Evolutionary conservation across 2,329 filamentous ascomycete species (phyloP).

Genomic region (Gnomoniopsis sp.): DNA sequence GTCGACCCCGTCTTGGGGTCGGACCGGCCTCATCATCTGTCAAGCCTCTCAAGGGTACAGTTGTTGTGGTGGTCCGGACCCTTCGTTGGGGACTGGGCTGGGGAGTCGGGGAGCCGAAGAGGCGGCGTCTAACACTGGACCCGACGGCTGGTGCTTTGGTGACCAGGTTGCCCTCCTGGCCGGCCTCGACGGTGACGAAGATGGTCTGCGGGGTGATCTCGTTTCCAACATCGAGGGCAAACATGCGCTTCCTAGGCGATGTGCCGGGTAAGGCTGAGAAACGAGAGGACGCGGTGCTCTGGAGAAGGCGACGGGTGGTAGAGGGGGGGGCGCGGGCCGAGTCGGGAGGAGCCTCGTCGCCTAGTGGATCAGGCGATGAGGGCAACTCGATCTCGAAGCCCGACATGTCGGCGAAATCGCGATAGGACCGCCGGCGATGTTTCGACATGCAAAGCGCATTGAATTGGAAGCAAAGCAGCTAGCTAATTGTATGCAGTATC

Average conservation of each 20-base stretch:
- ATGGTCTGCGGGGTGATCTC: constrained; percentile 48
- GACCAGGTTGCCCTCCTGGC: constrained; percentile 25
- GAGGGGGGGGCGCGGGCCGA: constrained; percentile 11
- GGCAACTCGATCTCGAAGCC: constrained; percentile 25
- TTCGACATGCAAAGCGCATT: constrained; percentile 19
- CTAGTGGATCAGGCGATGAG: constrained; percentile 34
- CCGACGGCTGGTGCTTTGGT: constrained; percentile 3
- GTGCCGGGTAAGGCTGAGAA: constrained; percentile 24
- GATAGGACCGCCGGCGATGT: constrained; percentile 18
- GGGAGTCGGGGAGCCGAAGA: constrained; percentile 44
- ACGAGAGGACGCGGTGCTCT: constrained; percentile 39
- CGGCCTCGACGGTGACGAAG: constrained; percentile 54
- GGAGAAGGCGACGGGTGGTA: constrained; percentile 35
- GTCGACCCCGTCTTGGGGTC: constrained; percentile 42
- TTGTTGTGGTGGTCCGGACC: constrained; percentile 43
- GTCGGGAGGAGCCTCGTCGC: constrained; percentile 27
- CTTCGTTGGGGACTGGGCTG: constrained; percentile 33
- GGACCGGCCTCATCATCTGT: constrained; percentile 40
- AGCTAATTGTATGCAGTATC: neutral
- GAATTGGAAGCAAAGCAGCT: neutral
- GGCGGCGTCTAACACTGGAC: constrained; percentile 30
- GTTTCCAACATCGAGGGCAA: constrained; percentile 54
- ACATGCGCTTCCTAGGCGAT: constrained; percentile 55
- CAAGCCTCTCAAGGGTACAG: constrained; percentile 44
- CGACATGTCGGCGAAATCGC: constrained; percentile 20